Evolutionary conservation across 306 rosid genomes (phyloP).

Genomic region (Vachellia collinsii): DNA sequence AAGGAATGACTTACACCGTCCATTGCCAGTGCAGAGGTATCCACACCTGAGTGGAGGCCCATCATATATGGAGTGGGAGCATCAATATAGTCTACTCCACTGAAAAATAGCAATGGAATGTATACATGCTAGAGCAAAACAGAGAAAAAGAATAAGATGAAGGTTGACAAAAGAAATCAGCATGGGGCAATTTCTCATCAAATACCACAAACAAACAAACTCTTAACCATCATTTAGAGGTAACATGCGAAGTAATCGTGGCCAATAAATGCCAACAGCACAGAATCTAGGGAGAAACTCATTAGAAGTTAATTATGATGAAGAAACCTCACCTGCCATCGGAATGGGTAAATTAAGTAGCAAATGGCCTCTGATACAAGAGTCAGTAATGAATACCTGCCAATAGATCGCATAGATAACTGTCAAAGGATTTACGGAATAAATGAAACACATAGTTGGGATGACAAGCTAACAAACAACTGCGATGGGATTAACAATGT

Average conservation of each 20-base stretch:
- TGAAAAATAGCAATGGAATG: constrained; percentile 98
- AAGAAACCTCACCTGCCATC: constrained; percentile 86
- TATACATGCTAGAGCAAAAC: constrained; percentile 89
- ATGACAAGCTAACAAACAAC: constrained; percentile 35
- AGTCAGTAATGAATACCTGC: constrained; percentile 93
- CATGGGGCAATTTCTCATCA: constrained; percentile 29
- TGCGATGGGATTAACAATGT: constrained; percentile 5
- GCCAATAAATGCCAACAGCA: constrained; percentile 12
- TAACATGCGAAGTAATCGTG: constrained; percentile 31
- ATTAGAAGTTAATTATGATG: constrained; percentile 20
- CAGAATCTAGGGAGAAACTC: constrained; percentile 21
- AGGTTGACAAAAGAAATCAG: constrained; percentile 40
- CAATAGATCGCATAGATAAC: constrained; percentile 40
- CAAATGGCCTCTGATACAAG: constrained; percentile 97
- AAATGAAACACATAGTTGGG: constrained; percentile 19
- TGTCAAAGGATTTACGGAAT: constrained; percentile 37
- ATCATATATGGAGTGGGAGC: constrained; percentile 99
- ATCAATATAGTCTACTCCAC: constrained; percentile 99
- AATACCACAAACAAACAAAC: constrained; percentile 18
- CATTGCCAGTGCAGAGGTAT: constrained; percentile 73
- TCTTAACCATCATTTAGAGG: neutral
- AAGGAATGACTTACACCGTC: constrained; percentile 84
- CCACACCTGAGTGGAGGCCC: constrained; percentile 99
- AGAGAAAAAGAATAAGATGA: constrained; percentile 57
- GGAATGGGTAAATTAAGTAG: constrained; percentile 89